Evolutionary conservation across 805 yeast genomes (phyloP).

Genomic region (Kodamaea lidongshanica): DNA sequence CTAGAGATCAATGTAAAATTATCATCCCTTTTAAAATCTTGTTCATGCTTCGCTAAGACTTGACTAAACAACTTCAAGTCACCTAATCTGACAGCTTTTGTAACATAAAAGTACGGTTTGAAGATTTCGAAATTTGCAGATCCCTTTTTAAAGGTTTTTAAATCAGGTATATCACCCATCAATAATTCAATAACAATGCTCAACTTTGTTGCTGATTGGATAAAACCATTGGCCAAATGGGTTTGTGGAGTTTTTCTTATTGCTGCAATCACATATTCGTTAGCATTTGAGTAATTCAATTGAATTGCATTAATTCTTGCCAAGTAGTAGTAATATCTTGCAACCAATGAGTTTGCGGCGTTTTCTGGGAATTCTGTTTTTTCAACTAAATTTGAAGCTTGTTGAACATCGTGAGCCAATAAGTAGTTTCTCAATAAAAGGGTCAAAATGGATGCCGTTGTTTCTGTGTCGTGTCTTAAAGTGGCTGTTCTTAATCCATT

Average conservation of each 20-base stretch:
- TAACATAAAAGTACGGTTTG: constrained; percentile 73
- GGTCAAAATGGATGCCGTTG: constrained; percentile 84
- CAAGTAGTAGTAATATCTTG: constrained; percentile 85
- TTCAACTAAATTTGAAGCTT: constrained; percentile 83
- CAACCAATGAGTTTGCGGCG: constrained; percentile 81
- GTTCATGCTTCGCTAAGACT: constrained; percentile 58
- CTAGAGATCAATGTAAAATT: constrained; percentile 80
- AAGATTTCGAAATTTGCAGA: constrained; percentile 39
- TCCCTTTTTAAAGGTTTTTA: constrained; percentile 68
- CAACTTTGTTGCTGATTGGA: constrained; percentile 84
- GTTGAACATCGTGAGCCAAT: constrained; percentile 70
- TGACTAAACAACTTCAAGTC: constrained; percentile 77
- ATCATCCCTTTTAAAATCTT: constrained; percentile 63
- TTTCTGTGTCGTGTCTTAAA: constrained; percentile 86
- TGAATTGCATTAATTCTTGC: constrained; percentile 90
- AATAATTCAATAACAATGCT: constrained; percentile 83
- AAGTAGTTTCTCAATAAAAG: constrained; percentile 76
- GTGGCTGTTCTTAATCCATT: constrained; percentile 80
- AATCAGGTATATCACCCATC: constrained; percentile 95
- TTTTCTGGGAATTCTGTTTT: constrained; percentile 83
- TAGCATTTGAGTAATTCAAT: constrained; percentile 84
- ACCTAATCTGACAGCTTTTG: constrained; percentile 89
- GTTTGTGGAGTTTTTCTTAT: constrained; percentile 95
- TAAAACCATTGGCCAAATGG: constrained; percentile 72
- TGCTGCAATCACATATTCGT: constrained; percentile 88